phyloP scores from a whole-genome alignment of 202 grass and related monocot genomes.

The Alloteropsis angusta region DNA sequence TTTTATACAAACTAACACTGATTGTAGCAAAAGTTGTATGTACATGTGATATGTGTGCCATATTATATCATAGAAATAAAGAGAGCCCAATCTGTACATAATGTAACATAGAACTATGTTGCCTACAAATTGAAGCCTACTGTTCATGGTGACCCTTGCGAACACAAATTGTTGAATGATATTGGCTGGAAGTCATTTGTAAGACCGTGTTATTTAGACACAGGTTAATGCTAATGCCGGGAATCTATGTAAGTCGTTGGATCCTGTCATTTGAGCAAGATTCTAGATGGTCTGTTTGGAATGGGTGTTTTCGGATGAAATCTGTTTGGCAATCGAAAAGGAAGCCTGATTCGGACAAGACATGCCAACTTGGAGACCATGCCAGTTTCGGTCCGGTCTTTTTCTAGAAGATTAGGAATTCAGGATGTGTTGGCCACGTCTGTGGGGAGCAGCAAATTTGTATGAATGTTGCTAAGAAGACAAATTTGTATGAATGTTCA shows the following conservation, averaged over 20 bases:
- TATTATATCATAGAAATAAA: slow-evolving; percentile 3
- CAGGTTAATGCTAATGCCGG: background rate
- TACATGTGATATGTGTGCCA: slow-evolving; percentile 24
- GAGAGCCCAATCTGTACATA: slow-evolving; percentile 25
- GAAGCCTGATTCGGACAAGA: background rate
- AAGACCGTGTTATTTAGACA: background rate
- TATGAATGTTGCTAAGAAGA: background rate
- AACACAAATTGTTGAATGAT: background rate
- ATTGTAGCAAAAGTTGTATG: slow-evolving; percentile 27
- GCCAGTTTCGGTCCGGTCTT: no score
- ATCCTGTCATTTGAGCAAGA: no score
- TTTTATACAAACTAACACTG: slow-evolving; percentile 17
- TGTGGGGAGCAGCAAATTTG: background rate
- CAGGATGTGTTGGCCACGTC: no score
- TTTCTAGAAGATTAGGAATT: no score
- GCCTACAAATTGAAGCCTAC: background rate
- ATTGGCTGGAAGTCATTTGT: background rate
- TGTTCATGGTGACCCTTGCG: background rate
- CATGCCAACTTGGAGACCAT: no score
- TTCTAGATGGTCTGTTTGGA: background rate
- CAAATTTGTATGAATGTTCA: no score
- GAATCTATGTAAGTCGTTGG: background rate
- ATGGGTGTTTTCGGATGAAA: no score
- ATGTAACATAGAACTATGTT: background rate
- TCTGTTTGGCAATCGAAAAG: no score